Conservation (phyloP, 2,329 filamentous ascomycete species). For the Arthroderma sp. region DNA sequence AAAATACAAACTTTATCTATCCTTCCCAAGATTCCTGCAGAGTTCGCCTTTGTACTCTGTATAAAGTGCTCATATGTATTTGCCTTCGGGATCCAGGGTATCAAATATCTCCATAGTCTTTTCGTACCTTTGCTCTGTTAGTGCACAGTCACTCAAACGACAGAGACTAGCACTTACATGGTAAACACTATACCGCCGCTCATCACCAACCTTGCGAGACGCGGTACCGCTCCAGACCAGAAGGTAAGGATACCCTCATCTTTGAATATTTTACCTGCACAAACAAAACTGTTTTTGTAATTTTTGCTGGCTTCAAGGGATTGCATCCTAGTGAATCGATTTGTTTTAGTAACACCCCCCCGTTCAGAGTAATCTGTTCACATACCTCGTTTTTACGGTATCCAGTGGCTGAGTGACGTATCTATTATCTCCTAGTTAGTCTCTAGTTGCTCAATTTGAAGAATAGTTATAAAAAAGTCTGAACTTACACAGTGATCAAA, state of each 20-base stretch:
- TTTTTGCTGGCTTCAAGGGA: conserved; percentile 67
- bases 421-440: conserved; percentile 15
- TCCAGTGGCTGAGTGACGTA: conserved; percentile 59
- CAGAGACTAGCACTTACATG: conserved; percentile 42
- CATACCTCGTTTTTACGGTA: conserved; percentile 72
- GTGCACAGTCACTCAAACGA: background rate
- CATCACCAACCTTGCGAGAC: conserved; percentile 70
- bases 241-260: conserved; percentile 82
- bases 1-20: background rate
- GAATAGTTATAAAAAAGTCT: background rate
- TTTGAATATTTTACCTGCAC: conserved; percentile 68
- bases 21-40: background rate
- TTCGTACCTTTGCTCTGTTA: conserved; percentile 49
- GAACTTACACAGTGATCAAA: conserved; percentile 70
- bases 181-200: conserved; percentile 97
- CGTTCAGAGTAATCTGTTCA: conserved; percentile 1
- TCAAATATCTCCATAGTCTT: conserved; percentile 87
- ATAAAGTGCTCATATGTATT: conserved; percentile 50
- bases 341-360: background rate
- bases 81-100: conserved; percentile 64
- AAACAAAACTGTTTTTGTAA: conserved; percentile 81
- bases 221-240: conserved; percentile 84
- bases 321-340: conserved; percentile 57
- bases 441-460: background rate
- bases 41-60: background rate